Base-by-base conservation (phyloP, 2,329 filamentous ascomycete species). In the Fusarium euwallaceae region DNA sequence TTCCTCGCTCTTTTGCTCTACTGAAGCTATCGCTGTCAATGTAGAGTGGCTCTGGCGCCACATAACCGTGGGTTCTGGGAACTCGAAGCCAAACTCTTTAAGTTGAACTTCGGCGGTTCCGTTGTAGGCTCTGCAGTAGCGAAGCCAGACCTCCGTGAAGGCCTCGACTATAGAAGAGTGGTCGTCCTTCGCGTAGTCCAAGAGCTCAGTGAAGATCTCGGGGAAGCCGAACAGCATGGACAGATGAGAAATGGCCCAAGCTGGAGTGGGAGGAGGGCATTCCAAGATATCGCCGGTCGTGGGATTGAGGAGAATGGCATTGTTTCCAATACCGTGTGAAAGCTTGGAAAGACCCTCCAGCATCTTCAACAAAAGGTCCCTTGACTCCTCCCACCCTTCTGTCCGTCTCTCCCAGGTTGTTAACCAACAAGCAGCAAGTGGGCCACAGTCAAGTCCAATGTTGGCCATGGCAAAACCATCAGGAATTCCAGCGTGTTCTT, bases 201-300 rank as follows among this genome's bases (percentile, higher is more conserved):
- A 24, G 1, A 75, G 27, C 39, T 75, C 73, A 3, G 68, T 73
- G 9, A 75, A 68, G 12, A 65, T 68, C 20, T 75, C 68, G 1
- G 73, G 73, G 45, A 75, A 73, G 17, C 73, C 73, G 12, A 75
- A 75, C 0, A 75, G 39, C 71, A 75, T 75, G 2, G 73, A 75
- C 10, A 75, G 20, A 27, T 75, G 73, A 2, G 71, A 73, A 14
- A 75, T 73, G 4, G 69, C 68, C 29, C 71, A 43, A 8, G 53
- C 37, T 1, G 68, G 73, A 2, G 73, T 75, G 2, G 73, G 73
- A 22, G 71, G 66, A 61, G 73, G 69, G 4, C 71, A 75, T 41
- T 75, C 71, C 12, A 71, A 55, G 11, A 75, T 64, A 20, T 75
- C 71, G n/a, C 71, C 73, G 1, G 71, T 75, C 7, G 34, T 63